phyloP scores from a whole-genome alignment of 164 flowering plant genomes.

The Magnolia kwangsiensis region DNA sequence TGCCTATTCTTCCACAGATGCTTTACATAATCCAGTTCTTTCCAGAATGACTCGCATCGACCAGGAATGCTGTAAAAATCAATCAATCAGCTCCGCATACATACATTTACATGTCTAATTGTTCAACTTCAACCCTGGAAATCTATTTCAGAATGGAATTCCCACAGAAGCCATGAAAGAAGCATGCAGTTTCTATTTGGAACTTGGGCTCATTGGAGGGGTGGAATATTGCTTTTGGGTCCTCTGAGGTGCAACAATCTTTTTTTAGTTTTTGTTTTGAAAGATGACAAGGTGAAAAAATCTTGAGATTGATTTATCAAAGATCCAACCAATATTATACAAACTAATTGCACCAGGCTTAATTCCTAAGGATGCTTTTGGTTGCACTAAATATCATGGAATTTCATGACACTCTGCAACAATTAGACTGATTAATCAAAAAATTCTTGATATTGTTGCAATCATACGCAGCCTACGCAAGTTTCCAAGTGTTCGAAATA shows the following conservation, averaged over 20 bases:
- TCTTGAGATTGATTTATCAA: background rate
- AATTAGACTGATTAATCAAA: no score
- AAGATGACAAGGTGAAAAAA: no score
- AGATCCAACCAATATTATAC: background rate
- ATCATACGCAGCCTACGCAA: background rate
- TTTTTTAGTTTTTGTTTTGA: no score
- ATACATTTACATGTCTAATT: background rate
- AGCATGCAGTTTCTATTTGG: background rate
- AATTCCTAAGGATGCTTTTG: background rate
- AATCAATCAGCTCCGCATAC: background rate
- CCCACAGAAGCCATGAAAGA: background rate
- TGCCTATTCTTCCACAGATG: slow-evolving; percentile 20
- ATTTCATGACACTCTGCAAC: no score
- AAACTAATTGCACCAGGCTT: background rate
- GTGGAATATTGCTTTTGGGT: no score
- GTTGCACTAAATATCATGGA: background rate
- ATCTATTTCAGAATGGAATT: background rate
- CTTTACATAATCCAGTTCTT: slow-evolving; percentile 18
- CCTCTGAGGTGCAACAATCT: background rate
- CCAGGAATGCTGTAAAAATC: slow-evolving; percentile 17
- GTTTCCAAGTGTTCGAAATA: no score
- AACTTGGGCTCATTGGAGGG: background rate
- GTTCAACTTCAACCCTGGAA: background rate
- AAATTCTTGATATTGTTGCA: background rate
- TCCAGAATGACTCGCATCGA: slow-evolving; percentile 20